Percentiles rank a stretch among this genome's conserved stretches.
These are phyloP conservation scores for Wallacemonas collosoma DNA, from an alignment of 208 protist genomes.

Conservation along the genomic window DNA sequence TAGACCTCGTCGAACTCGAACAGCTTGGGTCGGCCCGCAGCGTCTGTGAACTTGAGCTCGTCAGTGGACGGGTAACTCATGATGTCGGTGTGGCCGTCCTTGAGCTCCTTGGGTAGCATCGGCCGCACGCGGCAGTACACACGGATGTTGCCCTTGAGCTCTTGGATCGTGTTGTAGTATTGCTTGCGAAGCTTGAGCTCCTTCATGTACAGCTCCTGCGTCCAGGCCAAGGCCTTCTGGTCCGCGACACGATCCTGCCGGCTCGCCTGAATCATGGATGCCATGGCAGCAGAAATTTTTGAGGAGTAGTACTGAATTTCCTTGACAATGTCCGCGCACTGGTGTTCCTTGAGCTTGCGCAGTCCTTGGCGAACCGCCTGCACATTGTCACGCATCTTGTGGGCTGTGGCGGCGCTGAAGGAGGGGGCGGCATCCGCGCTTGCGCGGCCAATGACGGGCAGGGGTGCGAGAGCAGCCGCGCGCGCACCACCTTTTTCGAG, in stretches of 20 bases:
- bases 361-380: slow-evolving; percentile 59
- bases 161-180: slow-evolving; percentile 94
- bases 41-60: slow-evolving; percentile 83
- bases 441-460: slow-evolving; percentile 29
- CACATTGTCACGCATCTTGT: slow-evolving; percentile 64
- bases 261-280: slow-evolving; percentile 70
- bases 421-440: slow-evolving; percentile 14
- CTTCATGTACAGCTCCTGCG: slow-evolving; percentile 90
- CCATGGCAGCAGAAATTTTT: slow-evolving; percentile 75
- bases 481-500: slow-evolving; percentile 47
- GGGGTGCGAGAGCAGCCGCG: slow-evolving; percentile 17
- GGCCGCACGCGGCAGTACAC: slow-evolving; percentile 94
- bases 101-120: slow-evolving; percentile 78
- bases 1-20: slow-evolving; percentile 94
- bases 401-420: slow-evolving; percentile 27
- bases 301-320: slow-evolving; percentile 65
- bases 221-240: slow-evolving; percentile 82
- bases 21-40: slow-evolving; percentile 76
- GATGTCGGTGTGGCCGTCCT: slow-evolving; percentile 71
- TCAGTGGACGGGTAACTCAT: slow-evolving; percentile 80
- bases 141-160: slow-evolving; percentile 94
- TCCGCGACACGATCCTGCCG: slow-evolving; percentile 71
- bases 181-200: slow-evolving; percentile 93
- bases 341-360: slow-evolving; percentile 70
- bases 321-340: slow-evolving; percentile 63